Conservation (phyloP, 176 grass and related monocot genomes). For the Eremochloa ophiuroides region DNA sequence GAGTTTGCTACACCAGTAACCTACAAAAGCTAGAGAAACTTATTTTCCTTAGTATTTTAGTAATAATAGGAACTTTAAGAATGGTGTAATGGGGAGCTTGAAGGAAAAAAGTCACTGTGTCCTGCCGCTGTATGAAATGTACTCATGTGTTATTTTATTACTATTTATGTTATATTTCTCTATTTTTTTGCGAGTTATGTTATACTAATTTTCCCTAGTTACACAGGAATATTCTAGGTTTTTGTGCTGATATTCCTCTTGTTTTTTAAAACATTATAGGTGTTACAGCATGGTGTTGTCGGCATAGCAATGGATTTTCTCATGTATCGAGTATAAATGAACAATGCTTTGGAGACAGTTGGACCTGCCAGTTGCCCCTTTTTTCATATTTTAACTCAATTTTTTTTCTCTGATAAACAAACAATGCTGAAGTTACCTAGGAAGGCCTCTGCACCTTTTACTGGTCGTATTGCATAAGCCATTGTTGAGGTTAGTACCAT, state of each 20-base stretch:
- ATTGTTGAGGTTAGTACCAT: not conserved
- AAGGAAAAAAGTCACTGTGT: not conserved
- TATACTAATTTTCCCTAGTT: not conserved
- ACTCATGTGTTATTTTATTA: not conserved
- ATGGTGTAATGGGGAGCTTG: not conserved
- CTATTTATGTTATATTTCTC: not conserved
- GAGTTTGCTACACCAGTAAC: not conserved
- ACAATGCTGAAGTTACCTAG: not conserved
- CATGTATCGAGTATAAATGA: not conserved
- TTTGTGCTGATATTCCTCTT: not conserved
- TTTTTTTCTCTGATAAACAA: not conserved
- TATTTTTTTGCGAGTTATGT: not conserved
- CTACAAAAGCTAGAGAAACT: not conserved
- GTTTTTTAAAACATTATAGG: not conserved
- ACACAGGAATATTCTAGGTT: not conserved
- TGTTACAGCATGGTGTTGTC: not conserved
- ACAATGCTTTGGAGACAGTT: not conserved
- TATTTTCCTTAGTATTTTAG: not conserved
- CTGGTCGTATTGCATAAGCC: not conserved
- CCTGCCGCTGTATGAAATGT: not conserved
- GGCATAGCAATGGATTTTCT: not conserved
- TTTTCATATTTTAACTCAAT: conserved; percentile 8
- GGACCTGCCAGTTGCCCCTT: not conserved
- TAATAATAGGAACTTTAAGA: not conserved
- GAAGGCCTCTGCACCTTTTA: not conserved